A percentile compares a stretch with the other conserved stretches of the same genome.
phyloP scores from a whole-genome alignment of 1,284 basidiomycete species.

The Athelia psychrophila region DNA sequence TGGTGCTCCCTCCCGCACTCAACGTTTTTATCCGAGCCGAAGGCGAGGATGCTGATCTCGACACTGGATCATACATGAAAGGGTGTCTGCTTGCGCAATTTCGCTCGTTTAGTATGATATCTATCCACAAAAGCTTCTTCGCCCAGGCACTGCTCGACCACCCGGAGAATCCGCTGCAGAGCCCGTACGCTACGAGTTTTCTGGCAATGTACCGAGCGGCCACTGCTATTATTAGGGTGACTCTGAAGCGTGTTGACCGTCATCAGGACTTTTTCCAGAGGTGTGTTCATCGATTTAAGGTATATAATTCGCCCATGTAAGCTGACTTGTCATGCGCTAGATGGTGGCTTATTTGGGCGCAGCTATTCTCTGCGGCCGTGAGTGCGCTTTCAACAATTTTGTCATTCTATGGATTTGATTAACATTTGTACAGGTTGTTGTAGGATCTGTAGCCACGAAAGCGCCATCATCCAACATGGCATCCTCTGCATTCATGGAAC shows the following conservation, averaged over 20 bases:
- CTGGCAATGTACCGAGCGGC: constrained; percentile 2
- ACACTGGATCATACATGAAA: constrained; percentile 23
- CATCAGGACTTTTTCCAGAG: neutral
- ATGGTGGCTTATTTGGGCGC: constrained; percentile 55
- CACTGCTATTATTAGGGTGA: neutral
- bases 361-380: constrained; percentile 54
- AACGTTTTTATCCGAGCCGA: constrained; percentile 28
- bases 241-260: neutral
- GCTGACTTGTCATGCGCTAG: constrained; percentile 19
- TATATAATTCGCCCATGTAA: neutral
- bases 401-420: neutral
- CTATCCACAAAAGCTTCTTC: constrained; percentile 5
- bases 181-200: constrained; percentile 1
- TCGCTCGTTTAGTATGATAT: neutral
- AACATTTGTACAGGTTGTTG: constrained; percentile 32
- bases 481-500: constrained; percentile 36
- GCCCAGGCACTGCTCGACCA: constrained; percentile 1
- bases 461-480: constrained; percentile 41
- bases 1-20: constrained; percentile 35
- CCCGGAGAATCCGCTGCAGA: constrained; percentile 4
- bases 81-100: neutral
- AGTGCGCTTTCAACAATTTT: constrained; percentile 9
- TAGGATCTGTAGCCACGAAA: constrained; percentile 44
- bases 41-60: constrained; percentile 37
- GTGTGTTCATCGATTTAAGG: too few relatives aligned